Conservation (phyloP, 164 flowering plant genomes). For the Aristolochia californica region DNA sequence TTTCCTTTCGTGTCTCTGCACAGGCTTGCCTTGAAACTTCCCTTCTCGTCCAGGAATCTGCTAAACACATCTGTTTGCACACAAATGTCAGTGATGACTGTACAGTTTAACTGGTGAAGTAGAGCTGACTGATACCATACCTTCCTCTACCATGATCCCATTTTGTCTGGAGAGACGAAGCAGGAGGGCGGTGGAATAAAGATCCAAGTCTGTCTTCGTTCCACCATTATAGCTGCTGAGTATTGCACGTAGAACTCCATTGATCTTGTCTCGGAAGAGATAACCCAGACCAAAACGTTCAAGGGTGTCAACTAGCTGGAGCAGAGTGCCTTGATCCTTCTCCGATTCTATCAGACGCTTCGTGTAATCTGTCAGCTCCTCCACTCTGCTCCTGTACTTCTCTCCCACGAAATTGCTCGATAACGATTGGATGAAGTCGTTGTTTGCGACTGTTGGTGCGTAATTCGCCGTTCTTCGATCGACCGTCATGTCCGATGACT, state of each 20-base stretch:
- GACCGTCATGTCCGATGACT: no score
- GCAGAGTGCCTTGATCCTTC: background rate
- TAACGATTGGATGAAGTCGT: no score
- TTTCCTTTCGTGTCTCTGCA: conserved; percentile 13
- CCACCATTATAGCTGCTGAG: background rate
- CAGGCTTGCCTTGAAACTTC: conserved; percentile 7
- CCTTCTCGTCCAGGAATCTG: conserved; percentile 17
- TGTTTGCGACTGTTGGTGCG: no score
- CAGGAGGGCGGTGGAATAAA: conserved; percentile 12
- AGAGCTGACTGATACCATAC: background rate
- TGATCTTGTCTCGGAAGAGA: conserved; percentile 16
- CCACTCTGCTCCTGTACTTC: no score
- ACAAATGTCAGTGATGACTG: no score
- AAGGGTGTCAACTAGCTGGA: conserved; percentile 18
- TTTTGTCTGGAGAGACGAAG: conserved; percentile 20
- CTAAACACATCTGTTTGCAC: conserved; percentile 19
- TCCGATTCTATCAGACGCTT: background rate
- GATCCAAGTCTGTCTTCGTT: conserved; percentile 3
- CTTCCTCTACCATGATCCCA: conserved; percentile 13
- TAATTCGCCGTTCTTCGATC: no score
- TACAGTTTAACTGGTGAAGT: no score
- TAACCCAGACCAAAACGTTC: conserved; percentile 18
- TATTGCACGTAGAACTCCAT: background rate
- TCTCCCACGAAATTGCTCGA: no score
- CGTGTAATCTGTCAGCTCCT: no score